These are phyloP conservation scores for Naganishia randhawae DNA, from an alignment of 768 basidiomycete species.

Conservation along the genomic window DNA sequence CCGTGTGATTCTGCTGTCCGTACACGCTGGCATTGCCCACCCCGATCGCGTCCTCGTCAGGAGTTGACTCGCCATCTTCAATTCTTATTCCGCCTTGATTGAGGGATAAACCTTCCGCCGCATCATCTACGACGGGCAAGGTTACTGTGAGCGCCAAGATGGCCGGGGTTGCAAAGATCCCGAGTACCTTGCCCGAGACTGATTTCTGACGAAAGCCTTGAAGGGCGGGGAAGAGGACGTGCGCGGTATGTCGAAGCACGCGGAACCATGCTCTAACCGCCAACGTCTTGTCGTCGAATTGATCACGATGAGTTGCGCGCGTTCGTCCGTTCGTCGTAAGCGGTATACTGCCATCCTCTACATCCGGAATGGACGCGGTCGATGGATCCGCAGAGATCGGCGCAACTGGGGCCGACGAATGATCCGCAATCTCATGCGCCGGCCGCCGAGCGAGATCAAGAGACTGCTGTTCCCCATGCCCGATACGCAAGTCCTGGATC, in stretches of 20 bases:
- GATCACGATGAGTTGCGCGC: background rate
- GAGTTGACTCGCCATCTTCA: conserved; percentile 64
- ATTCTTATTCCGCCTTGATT: conserved; percentile 38
- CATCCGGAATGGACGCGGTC: conserved; percentile 50
- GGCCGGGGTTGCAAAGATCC: conserved; percentile 78
- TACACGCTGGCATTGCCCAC: conserved; percentile 56
- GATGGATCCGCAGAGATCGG: conserved; percentile 4
- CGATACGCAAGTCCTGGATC: background rate
- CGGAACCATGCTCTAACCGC: background rate
- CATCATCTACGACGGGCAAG: conserved; percentile 76
- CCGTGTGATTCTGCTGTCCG: conserved; percentile 60
- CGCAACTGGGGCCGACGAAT: no score
- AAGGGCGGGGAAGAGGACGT: conserved; percentile 80
- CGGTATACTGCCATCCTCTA: conserved; percentile 15
- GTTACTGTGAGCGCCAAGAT: conserved; percentile 81
- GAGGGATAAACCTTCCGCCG: conserved; percentile 53
- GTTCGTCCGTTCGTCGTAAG: background rate
- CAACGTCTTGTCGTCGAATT: no score
- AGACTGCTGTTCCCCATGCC: no score
- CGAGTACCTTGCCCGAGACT: conserved; percentile 65
- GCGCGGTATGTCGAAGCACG: conserved; percentile 49
- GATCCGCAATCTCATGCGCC: no score
- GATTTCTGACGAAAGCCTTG: conserved; percentile 70
- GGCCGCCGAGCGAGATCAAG: no score
- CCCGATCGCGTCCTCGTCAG: conserved; percentile 59